These are phyloP conservation scores for Penicillium carneum DNA, from an alignment of 2,329 filamentous ascomycete genomes.

Conservation along the genomic window DNA sequence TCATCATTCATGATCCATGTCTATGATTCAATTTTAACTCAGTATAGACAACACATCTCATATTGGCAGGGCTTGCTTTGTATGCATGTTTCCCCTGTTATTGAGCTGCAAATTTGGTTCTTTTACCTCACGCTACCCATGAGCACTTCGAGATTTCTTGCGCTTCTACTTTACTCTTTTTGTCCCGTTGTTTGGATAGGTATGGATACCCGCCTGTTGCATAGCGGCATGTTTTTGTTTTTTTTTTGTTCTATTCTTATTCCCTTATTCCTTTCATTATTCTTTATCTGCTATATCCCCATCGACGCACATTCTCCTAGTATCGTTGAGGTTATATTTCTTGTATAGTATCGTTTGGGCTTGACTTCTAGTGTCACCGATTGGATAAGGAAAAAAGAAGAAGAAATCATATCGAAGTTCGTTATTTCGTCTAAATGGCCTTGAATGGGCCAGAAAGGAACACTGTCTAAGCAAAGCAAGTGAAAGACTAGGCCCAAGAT, in stretches of 20 bases:
- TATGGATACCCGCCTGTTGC: slow-evolving; percentile 34
- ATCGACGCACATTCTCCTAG: neutral
- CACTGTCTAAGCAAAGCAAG: slow-evolving; percentile 5
- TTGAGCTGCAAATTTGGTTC: slow-evolving; percentile 4
- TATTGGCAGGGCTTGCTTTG: slow-evolving; percentile 2
- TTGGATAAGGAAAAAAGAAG: neutral
- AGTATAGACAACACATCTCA: slow-evolving; percentile 5
- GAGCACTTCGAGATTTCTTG: slow-evolving; percentile 24
- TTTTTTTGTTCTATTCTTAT: slow-evolving; percentile 15
- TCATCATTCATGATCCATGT: slow-evolving; percentile 25
- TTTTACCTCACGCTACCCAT: slow-evolving; percentile 33
- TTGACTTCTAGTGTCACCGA: neutral
- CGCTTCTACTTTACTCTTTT: slow-evolving; percentile 10
- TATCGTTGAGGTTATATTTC: slow-evolving; percentile 1
- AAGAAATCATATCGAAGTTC: slow-evolving; percentile 16
- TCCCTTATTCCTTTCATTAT: slow-evolving; percentile 7
- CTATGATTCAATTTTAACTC: slow-evolving; percentile 19
- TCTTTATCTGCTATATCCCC: neutral
- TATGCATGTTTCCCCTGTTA: neutral
- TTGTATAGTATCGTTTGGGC: slow-evolving; percentile 10
- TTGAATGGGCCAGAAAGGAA: neutral
- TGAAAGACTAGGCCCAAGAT: neutral
- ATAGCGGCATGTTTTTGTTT: slow-evolving; percentile 22
- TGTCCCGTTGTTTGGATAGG: slow-evolving; percentile 24
- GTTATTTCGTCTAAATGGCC: slow-evolving; percentile 21